Conservation (phyloP, 805 yeast species). For the Zygotorulaspora chibaensis region DNA sequence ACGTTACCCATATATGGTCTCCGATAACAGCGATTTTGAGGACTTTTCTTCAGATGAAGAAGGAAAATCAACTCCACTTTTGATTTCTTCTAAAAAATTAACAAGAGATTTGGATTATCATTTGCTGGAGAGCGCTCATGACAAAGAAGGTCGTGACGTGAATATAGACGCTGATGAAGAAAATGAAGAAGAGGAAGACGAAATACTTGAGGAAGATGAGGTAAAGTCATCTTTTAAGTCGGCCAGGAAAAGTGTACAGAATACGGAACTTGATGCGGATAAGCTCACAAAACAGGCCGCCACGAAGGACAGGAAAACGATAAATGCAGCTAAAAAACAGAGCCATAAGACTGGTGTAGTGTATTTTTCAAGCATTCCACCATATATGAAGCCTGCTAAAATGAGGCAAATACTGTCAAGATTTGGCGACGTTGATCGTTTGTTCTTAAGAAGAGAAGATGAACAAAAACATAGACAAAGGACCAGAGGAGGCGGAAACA, state of each 20-base stretch:
- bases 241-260: background rate
- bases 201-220: constrained; percentile 19
- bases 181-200: constrained; percentile 21
- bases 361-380: constrained; percentile 88
- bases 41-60: constrained; percentile 33
- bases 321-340: constrained; percentile 43
- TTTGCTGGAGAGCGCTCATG: constrained; percentile 19
- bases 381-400: constrained; percentile 94
- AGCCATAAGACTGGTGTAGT: constrained; percentile 80
- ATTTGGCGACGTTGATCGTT: constrained; percentile 84
- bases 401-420: constrained; percentile 72
- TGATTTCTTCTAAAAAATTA: constrained; percentile 20
- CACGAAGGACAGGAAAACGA: constrained; percentile 33
- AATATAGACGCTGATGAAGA: constrained; percentile 10
- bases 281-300: constrained; percentile 11
- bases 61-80: constrained; percentile 20
- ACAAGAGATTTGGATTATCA: background rate
- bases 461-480: constrained; percentile 58
- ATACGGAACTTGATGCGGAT: background rate
- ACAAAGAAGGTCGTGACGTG: constrained; percentile 17
- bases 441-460: constrained; percentile 85
- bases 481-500: constrained; percentile 86
- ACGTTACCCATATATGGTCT: constrained; percentile 2
- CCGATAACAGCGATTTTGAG: constrained; percentile 21
- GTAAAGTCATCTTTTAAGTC: constrained; percentile 18